Percentiles rank a stretch among this genome's conserved stretches.
Conservation (phyloP, 2,329 filamentous ascomycete genomes). For the Diaporthe ampelina region DNA sequence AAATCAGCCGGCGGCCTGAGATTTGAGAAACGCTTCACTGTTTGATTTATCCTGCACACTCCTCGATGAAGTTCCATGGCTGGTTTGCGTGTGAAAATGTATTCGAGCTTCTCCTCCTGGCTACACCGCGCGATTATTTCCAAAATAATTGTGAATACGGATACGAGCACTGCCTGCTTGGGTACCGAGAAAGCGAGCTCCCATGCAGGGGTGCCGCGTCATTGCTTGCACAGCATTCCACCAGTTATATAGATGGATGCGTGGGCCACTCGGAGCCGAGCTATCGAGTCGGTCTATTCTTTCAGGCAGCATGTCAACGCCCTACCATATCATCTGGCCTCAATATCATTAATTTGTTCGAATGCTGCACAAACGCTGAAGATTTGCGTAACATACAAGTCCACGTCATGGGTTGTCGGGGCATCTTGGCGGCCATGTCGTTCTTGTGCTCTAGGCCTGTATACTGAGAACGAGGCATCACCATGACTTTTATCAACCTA, state of each 20-base stretch:
- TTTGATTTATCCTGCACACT: background rate
- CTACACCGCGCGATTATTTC: background rate
- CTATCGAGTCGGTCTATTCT: background rate
- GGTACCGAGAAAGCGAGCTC: background rate
- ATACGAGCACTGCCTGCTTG: conserved; percentile 6
- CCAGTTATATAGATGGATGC: background rate
- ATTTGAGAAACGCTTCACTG: no score
- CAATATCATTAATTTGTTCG: no score
- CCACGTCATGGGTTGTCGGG: no score
- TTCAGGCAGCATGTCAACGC: no score
- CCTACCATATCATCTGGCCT: no score
- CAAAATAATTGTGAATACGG: background rate
- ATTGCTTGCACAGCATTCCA: background rate
- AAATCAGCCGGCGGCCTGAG: no score
- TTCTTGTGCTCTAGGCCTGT: no score
- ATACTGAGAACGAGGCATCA: no score
- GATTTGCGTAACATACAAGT: no score
- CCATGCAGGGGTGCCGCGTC: conserved; percentile 2
- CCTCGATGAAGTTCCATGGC: background rate
- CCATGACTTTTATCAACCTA: no score
- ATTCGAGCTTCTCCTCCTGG: background rate
- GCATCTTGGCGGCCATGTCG: no score
- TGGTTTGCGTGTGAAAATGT: background rate
- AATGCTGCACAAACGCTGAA: no score
- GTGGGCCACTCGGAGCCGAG: conserved; percentile 16